Conservation (phyloP, 2,329 filamentous ascomycete genomes). For the Onygenales sp. region DNA sequence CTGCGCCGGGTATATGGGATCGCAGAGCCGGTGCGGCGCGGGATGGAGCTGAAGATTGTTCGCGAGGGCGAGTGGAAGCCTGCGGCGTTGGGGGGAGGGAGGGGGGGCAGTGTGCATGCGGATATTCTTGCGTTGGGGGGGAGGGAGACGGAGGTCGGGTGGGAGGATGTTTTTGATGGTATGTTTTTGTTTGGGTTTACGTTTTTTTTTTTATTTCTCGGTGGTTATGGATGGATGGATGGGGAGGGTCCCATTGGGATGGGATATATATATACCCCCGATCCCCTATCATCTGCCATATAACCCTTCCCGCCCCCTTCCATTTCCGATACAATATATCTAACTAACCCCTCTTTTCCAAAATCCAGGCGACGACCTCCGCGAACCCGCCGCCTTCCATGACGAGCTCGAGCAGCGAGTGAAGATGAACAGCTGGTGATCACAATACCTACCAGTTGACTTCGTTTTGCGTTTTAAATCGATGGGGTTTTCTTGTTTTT, state of each 20-base stretch:
- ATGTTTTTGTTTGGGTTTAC: conserved; percentile 18
- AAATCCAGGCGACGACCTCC: conserved; percentile 54
- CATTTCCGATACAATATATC: not conserved
- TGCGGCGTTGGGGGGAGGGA: conserved; percentile 52
- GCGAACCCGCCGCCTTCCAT: conserved; percentile 64
- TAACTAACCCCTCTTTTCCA: conserved; percentile 5
- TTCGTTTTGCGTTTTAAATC: not conserved
- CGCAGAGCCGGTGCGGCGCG: conserved; percentile 80
- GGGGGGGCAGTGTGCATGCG: conserved; percentile 63
- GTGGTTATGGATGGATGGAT: not conserved
- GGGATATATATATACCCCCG: too few relatives aligned
- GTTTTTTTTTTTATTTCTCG: conserved; percentile 6
- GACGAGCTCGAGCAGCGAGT: conserved; percentile 91
- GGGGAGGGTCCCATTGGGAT: not conserved
- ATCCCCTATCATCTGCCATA: too few relatives aligned
- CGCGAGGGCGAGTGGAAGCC: conserved; percentile 67
- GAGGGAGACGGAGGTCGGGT: conserved; percentile 65
- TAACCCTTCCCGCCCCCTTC: not conserved
- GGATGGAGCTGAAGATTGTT: conserved; percentile 91
- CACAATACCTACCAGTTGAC: not conserved
- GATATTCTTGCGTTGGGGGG: conserved; percentile 67
- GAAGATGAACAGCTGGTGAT: conserved; percentile 52
- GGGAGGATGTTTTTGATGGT: conserved; percentile 90
- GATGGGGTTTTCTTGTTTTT: not conserved
- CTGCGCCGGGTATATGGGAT: conserved; percentile 83